phyloP scores from a whole-genome alignment of 148 eudicot species.

The Heliosperma pusillum region DNA sequence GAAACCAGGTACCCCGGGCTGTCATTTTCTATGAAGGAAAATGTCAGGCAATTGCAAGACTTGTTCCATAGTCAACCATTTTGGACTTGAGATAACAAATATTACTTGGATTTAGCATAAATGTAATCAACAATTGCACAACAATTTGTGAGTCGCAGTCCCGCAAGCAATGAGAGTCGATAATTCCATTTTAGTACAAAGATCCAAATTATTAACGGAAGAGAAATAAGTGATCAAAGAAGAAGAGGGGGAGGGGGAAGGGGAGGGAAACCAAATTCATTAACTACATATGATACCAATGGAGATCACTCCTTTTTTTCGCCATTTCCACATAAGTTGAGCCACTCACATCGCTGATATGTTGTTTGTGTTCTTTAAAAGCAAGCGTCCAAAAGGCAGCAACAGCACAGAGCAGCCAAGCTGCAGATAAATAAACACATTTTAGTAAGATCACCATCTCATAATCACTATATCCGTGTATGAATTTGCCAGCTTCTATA shows the following conservation, averaged over 20 bases:
- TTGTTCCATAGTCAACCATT: slow-evolving; percentile 16
- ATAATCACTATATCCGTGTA: neutral
- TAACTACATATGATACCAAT: slow-evolving; percentile 12
- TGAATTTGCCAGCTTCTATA: neutral
- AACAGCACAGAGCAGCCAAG: slow-evolving; percentile 76
- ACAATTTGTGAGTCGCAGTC: neutral
- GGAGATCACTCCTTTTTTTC: slow-evolving; percentile 7
- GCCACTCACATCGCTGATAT: neutral
- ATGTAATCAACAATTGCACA: slow-evolving; percentile 6
- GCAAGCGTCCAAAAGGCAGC: slow-evolving; percentile 71
- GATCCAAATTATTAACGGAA: slow-evolving; percentile 13
- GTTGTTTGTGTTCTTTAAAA: slow-evolving; percentile 31
- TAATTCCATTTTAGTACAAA: neutral
- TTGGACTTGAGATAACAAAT: neutral
- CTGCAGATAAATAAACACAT: slow-evolving; percentile 3
- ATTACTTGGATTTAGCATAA: neutral
- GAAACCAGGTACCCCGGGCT: too few species aligned
- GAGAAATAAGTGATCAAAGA: neutral
- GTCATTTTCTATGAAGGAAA: too few species aligned
- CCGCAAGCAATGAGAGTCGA: neutral
- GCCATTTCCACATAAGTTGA: slow-evolving; percentile 2
- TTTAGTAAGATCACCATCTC: neutral
- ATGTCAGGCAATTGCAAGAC: too few species aligned
- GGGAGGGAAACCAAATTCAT: neutral
- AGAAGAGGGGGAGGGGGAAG: neutral